These are phyloP conservation scores for Moringa oleifera DNA, from an alignment of 345 rosid species.

Conservation along the genomic window DNA sequence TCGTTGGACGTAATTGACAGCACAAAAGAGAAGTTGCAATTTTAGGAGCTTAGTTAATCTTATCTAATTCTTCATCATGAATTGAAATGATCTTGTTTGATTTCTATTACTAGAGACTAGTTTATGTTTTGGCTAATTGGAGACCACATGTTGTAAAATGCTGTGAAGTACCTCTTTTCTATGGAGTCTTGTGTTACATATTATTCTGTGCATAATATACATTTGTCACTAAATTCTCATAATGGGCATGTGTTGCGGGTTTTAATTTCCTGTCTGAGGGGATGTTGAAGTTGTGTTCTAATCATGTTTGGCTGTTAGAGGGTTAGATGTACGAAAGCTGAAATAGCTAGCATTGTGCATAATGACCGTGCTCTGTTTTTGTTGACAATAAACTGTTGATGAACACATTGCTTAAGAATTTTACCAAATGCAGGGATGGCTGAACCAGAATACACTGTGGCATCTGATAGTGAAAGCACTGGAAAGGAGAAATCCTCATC, in stretches of 20 bases:
- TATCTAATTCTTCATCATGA: no score
- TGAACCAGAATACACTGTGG: slow-evolving; percentile 71
- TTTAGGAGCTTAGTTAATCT: no score
- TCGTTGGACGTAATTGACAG: no score
- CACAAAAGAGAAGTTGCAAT: no score
- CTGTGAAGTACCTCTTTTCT: no score
- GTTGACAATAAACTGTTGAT: neutral
- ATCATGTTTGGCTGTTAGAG: neutral
- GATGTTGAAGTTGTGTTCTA: no score
- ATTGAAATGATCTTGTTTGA: no score
- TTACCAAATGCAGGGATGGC: slow-evolving; percentile 57
- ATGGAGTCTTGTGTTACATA: no score
- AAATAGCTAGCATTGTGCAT: neutral
- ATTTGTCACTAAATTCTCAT: neutral
- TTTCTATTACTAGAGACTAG: no score
- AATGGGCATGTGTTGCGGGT: neutral
- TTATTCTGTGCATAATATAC: neutral
- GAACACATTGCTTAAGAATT: slow-evolving; percentile 1
- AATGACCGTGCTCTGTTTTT: neutral
- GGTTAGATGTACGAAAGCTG: neutral
- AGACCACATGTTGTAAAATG: no score
- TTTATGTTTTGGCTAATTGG: no score
- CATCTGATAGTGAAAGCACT: slow-evolving; percentile 72
- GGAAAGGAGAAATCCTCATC: slow-evolving; percentile 70
- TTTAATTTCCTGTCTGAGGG: no score